Evolutionary conservation across 192 early-diverging fungal species (phyloP), one percentile per base, ranked within the genome.

Genomic region (Coemansia sp.): DNA sequence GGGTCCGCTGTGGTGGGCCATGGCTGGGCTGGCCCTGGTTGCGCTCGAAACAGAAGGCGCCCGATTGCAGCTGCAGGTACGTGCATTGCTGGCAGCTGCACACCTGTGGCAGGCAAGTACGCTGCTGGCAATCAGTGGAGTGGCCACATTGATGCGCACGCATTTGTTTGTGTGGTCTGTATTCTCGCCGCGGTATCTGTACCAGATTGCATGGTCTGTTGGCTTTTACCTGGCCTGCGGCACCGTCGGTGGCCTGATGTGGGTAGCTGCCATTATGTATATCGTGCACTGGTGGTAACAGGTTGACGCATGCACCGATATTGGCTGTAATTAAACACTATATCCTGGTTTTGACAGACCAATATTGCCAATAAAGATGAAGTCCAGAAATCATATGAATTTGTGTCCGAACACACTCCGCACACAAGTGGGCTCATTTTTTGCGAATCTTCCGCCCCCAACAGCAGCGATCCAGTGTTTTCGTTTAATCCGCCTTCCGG

Each of bases 91-190:
- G 25, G 60, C 36, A 20, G 71, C 44, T 1, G 64, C 68, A 14
- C 67, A 65, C 12, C 52, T 56, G 42, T 74, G 67, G 63, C 84
- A 88, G 68, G 81, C 82, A 12, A 62, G 82, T 5, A 62, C 82
- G 37, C 63, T 90, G 25, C 64, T 85, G 28, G 62, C 71, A 14
- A 73, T 92, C 10, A 87, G 87, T 31, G 60, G 89, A 3, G 85
- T 87, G 2, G 87, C 89, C 5, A 85, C 85, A 8, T 57, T 86
- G 12, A 71, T 88, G 53, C 76, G 88, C 15, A 80, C 86, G 17
- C 90, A 92, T 52, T 67, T 90, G 34, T 92, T 92, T 68, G 88
- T 92, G 48, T 92, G 89, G 89, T 90, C 90, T 0, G 90, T 92
- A 5, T 92, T 92, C 65, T 92, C 90, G 54, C 90, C 90, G 26